Base-by-base conservation (phyloP, 768 basidiomycete genomes). In the Lactarius pseudohatsudake region DNA sequence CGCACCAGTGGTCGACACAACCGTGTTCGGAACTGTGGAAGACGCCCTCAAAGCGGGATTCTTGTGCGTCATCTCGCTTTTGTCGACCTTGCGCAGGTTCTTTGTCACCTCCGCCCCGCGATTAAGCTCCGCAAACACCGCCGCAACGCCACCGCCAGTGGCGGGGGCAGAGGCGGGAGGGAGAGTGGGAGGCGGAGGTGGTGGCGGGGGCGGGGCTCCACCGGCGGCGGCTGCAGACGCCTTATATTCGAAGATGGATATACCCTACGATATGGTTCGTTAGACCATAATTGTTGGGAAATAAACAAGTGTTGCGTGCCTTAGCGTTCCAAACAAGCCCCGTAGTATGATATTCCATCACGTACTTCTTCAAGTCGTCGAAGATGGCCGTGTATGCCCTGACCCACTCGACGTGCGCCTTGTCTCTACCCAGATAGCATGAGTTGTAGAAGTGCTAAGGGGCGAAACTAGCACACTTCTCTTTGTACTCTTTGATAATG, bases 61-160 rank as follows among this genome's bases (percentile, higher is more conserved):
- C 83, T 99, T 98, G 81, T 99, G 97, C 3, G 95, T 98, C 95
- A 96, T 96, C 76, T 98, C 90, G 69, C 92, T 95, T 81, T 88
- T 90, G 74, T 95, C 92, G 34, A 99, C 97, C 76, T 97, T 98
- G 71, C 90, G 88, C 72, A 99, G 76, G 13, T 91, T 88, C 74
- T 91, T 92, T 7, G 96, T 98, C 40, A 99, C 89, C 4, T 89
- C 88, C 68, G 88, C 91, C 0, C 96, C 96, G 50, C 89, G 85
- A 74, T 98, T 98, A 56, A 99, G 79, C 62, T 94, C 85, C 1
- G 94, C 93, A 64, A 99, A 96, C 30, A 99, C 91, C 4, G 91
- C 91, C 13, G 86, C 86, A 18, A 84, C 82, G 15, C 90, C 88
- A 2, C 85, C 85, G 3, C 76, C 77, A 13, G 79, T 58, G 11